Percentiles rank a stretch among this genome's conserved stretches.
phyloP scores from a whole-genome alignment of 441 rosid genomes.

The Dalechampia spathulata region DNA sequence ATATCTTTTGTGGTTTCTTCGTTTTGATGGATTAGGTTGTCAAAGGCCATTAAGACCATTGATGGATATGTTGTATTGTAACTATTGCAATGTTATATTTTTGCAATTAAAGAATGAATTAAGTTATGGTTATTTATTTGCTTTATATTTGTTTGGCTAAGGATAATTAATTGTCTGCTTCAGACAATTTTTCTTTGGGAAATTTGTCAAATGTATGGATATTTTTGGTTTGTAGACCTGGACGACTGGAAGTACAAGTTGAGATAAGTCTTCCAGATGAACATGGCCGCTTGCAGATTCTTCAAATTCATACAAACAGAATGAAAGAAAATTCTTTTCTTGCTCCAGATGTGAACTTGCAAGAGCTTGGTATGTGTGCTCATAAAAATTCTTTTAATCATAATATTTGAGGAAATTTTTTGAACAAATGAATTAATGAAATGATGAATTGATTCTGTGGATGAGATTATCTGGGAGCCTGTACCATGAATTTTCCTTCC shows the following conservation, averaged over 20 bases:
- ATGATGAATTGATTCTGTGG: no score
- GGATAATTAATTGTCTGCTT: background rate
- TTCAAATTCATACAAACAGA: conserved; percentile 94
- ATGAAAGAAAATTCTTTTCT: conserved; percentile 99
- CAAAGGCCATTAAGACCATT: background rate
- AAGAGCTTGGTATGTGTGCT: conserved; percentile 80
- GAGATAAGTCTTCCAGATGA: conserved; percentile 99
- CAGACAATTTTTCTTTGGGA: conserved; percentile 2
- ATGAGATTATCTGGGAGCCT: background rate
- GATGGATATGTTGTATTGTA: background rate
- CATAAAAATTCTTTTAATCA: no score
- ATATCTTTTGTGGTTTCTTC: background rate
- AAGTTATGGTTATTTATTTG: background rate
- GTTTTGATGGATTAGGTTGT: background rate
- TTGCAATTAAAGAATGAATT: background rate
- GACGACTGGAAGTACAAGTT: conserved; percentile 96
- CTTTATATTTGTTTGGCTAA: background rate
- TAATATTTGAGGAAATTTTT: background rate
- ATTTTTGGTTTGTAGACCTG: conserved; percentile 51
- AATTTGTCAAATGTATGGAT: conserved; percentile 4
- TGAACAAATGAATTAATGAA: no score
- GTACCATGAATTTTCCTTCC: background rate
- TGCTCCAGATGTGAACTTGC: conserved; percentile 75
- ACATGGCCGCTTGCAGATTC: conserved; percentile 91
- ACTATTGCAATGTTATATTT: background rate